Conservation (phyloP, 257 asterid species). For the Ligustrum vulgare region DNA sequence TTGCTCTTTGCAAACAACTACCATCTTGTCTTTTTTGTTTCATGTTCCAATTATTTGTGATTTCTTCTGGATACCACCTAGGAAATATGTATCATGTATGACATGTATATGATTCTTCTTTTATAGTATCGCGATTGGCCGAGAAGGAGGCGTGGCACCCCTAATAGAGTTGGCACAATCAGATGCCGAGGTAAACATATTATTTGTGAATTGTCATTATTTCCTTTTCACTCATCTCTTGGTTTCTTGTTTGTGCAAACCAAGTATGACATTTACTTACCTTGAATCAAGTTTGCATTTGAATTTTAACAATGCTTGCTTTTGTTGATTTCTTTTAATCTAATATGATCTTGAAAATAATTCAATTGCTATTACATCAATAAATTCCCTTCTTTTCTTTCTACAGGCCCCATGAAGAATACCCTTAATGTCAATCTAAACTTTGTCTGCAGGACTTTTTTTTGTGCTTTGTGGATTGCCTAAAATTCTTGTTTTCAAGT, state of each 20-base stretch:
- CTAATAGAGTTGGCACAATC: slow-evolving; percentile 76
- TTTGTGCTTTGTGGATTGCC: background rate
- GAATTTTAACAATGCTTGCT: background rate
- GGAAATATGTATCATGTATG: background rate
- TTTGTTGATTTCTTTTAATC: background rate
- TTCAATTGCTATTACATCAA: background rate
- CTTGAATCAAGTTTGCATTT: background rate
- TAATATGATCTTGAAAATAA: background rate
- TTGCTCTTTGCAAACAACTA: background rate
- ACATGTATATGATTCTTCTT: background rate
- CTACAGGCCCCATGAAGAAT: background rate
- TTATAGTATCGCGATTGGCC: slow-evolving; percentile 82
- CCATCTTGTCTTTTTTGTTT: slow-evolving; percentile 9
- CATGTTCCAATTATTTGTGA: background rate
- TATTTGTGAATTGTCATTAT: background rate
- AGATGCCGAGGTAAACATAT: slow-evolving; percentile 58
- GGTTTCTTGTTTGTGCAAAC: slow-evolving; percentile 7
- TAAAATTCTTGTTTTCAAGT: background rate
- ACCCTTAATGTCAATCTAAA: background rate
- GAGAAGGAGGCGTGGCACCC: slow-evolving; percentile 88
- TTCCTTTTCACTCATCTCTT: background rate
- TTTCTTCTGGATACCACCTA: slow-evolving; percentile 5
- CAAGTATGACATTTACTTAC: background rate
- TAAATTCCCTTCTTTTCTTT: background rate
- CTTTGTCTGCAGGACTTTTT: background rate